A percentile compares a stretch with the other conserved stretches of the same genome.
Evolutionary conservation across 768 basidiomycete genomes (phyloP).

Genomic region (Suillus ampliporus): DNA sequence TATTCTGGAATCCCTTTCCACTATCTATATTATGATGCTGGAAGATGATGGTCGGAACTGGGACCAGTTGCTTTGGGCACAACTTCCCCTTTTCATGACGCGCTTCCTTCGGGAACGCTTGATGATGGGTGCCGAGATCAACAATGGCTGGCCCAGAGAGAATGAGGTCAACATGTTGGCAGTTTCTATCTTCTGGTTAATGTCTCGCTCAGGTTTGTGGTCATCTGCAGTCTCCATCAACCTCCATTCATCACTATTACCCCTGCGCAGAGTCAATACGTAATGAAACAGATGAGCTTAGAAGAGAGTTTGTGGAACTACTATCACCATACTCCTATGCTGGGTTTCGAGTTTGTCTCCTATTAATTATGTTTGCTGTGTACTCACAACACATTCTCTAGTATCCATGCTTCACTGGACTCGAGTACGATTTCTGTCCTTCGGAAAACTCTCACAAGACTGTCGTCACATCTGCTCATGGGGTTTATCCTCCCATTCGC

Average conservation of each 20-base stretch:
- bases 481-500: slow-evolving; percentile 36
- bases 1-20: slow-evolving; percentile 54
- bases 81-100: slow-evolving; percentile 46
- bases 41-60: slow-evolving; percentile 58
- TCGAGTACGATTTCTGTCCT: slow-evolving; percentile 40
- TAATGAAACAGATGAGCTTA: slow-evolving; percentile 40
- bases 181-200: slow-evolving; percentile 54
- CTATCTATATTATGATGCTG: slow-evolving; percentile 61
- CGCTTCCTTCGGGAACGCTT: slow-evolving; percentile 46
- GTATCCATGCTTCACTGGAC: slow-evolving; percentile 46
- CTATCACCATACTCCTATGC: slow-evolving; percentile 55
- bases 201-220: slow-evolving; percentile 42
- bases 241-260: not conserved
- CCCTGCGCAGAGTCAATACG: slow-evolving; percentile 36
- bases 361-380: not conserved
- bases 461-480: slow-evolving; percentile 26
- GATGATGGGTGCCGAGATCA: slow-evolving; percentile 41
- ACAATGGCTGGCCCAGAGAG: slow-evolving; percentile 55
- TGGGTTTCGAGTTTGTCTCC: slow-evolving; percentile 51
- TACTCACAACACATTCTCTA: slow-evolving; percentile 21
- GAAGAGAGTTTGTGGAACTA: slow-evolving; percentile 40
- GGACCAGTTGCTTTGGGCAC: slow-evolving; percentile 51
- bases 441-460: slow-evolving; percentile 18
- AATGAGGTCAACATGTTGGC: slow-evolving; percentile 52
- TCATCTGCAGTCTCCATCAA: slow-evolving; percentile 1